Evolutionary conservation across 2,329 filamentous ascomycete genomes (phyloP).

Genomic region (Colletotrichum viniferum): DNA sequence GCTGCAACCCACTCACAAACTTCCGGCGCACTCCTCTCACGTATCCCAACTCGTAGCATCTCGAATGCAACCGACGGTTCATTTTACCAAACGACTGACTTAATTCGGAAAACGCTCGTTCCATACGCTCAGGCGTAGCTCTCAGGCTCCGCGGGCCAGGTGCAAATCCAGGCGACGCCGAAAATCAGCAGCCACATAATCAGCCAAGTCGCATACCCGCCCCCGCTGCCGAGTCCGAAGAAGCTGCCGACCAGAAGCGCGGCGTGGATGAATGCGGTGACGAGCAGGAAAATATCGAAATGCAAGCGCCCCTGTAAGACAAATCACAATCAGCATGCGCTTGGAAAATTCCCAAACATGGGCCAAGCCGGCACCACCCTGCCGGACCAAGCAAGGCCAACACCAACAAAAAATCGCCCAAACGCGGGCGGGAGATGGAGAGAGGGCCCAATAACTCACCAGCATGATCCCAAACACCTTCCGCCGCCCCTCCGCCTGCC

Average conservation of each 20-base stretch:
- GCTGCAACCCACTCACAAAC: neutral
- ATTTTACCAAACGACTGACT: neutral
- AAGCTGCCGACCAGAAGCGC: neutral
- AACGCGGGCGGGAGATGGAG: too few species aligned
- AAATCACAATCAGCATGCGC: neutral
- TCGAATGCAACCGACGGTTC: neutral
- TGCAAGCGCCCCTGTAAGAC: neutral
- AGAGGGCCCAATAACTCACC: neutral
- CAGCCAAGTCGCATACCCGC: neutral
- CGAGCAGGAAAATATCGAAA: slow-evolving; percentile 4
- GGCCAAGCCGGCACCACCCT: neutral
- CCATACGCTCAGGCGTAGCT: neutral
- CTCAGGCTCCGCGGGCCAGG: slow-evolving; percentile 9
- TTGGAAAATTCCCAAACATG: neutral
- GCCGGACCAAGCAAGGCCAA: neutral
- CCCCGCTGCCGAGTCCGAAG: neutral
- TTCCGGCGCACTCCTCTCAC: neutral
- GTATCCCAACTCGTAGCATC: neutral
- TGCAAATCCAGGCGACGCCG: slow-evolving; percentile 10
- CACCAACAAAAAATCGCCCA: neutral
- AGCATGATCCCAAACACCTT: slow-evolving; percentile 11
- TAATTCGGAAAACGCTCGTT: neutral
- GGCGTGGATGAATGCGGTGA: neutral
- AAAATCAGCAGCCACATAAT: slow-evolving; percentile 19
- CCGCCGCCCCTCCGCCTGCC: slow-evolving; percentile 8